Percentiles rank a stretch among this genome's conserved stretches.
Conservation (phyloP, 495 filamentous ascomycete species). For the Lepidopterella palustris region DNA sequence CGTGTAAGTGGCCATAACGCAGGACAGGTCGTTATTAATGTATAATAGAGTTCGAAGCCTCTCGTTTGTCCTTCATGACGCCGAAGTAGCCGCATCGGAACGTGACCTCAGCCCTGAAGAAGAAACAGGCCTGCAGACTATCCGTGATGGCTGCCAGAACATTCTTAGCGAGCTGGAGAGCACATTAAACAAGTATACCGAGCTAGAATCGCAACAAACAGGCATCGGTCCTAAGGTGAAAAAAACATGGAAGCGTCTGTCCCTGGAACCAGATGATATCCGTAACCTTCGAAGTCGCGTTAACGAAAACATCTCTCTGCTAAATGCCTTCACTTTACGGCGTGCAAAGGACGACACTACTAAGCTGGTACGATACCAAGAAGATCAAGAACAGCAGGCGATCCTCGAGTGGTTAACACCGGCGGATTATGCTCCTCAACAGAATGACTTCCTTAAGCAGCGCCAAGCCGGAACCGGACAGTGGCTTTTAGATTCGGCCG, state of each 20-base stretch:
- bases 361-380: neutral
- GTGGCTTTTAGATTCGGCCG: neutral
- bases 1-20: neutral
- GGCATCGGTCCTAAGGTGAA: neutral
- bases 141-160: neutral
- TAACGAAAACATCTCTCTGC: slow-evolving; percentile 21
- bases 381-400: neutral
- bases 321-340: neutral
- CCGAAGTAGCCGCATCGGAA: slow-evolving; percentile 10
- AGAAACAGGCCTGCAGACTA: neutral
- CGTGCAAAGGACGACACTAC: neutral
- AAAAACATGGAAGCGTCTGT: slow-evolving; percentile 31
- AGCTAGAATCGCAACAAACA: neutral
- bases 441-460: neutral
- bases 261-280: slow-evolving; percentile 33
- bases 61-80: slow-evolving; percentile 25
- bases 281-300: slow-evolving; percentile 29
- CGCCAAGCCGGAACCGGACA: neutral
- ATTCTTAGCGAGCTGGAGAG: slow-evolving; percentile 10
- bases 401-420: neutral
- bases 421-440: neutral
- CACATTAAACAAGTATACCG: slow-evolving; percentile 1
- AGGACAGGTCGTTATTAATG: neutral
- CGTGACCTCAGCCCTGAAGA: neutral
- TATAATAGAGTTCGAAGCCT: slow-evolving; percentile 22